Evolutionary conservation across 2,329 filamentous ascomycete genomes (phyloP).

Genomic region (Sclerotinia sclerotiorum): DNA sequence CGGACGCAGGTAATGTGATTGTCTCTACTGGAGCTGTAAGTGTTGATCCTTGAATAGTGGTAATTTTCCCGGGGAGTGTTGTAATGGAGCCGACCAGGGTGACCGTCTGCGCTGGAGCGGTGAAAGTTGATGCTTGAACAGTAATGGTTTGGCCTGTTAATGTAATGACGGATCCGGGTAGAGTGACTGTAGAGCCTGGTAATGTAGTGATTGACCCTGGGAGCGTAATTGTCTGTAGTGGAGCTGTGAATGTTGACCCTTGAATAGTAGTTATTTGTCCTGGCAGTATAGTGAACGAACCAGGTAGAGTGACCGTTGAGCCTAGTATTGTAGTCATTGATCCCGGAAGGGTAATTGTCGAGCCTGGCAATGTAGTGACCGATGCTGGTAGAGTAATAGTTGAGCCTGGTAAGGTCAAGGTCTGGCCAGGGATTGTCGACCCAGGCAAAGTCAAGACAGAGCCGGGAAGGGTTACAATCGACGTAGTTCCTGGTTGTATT

Average conservation of each 20-base stretch:
- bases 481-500: slow-evolving; percentile 19
- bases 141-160: background rate
- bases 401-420: background rate
- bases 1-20: slow-evolving; percentile 8
- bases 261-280: slow-evolving; percentile 6
- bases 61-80: background rate
- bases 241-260: background rate
- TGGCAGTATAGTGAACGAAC: slow-evolving; percentile 22
- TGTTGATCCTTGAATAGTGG: background rate
- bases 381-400: background rate
- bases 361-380: slow-evolving; percentile 7
- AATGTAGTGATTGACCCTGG: too few species aligned
- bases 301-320: slow-evolving; percentile 23
- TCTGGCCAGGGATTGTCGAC: background rate
- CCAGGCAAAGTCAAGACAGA: slow-evolving; percentile 9
- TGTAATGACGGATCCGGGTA: too few species aligned
- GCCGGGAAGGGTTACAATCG: slow-evolving; percentile 1
- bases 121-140: slow-evolving; percentile 3
- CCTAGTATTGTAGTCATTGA: too few species aligned
- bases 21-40: background rate
- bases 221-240: slow-evolving; percentile 2
- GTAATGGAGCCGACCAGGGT: slow-evolving; percentile 3
- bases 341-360: slow-evolving; percentile 24
- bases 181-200: too few species aligned
- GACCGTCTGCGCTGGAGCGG: background rate